Conservation (phyloP, 768 basidiomycete species). For the Leccinum broughii region DNA sequence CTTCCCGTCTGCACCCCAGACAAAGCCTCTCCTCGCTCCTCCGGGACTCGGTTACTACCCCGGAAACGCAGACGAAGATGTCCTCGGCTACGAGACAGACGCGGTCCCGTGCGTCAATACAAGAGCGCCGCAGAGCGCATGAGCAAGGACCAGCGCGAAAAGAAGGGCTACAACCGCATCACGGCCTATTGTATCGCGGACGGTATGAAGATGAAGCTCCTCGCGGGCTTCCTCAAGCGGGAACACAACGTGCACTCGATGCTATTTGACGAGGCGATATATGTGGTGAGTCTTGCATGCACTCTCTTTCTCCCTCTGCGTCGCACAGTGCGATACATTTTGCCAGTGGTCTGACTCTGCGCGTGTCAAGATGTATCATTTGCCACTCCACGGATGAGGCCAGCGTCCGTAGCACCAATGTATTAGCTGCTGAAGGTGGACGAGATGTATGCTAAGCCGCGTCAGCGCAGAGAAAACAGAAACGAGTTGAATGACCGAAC, state of each 20-base stretch:
- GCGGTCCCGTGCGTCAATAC: slow-evolving; percentile 65
- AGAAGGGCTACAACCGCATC: slow-evolving; percentile 76
- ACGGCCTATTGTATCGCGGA: slow-evolving; percentile 92
- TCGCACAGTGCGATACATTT: no score
- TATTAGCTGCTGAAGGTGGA: slow-evolving; percentile 50
- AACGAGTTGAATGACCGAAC: slow-evolving; percentile 30
- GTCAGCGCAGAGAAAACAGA: neutral
- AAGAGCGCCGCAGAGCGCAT: slow-evolving; percentile 88
- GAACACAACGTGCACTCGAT: slow-evolving; percentile 90
- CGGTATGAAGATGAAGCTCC: slow-evolving; percentile 77
- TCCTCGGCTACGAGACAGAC: slow-evolving; percentile 66
- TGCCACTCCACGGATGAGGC: slow-evolving; percentile 75
- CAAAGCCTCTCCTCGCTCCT: slow-evolving; percentile 54
- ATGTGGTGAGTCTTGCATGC: slow-evolving; percentile 62
- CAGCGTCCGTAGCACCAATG: slow-evolving; percentile 52
- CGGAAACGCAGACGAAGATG: slow-evolving; percentile 40
- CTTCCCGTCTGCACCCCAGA: slow-evolving; percentile 90
- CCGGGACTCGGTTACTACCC: slow-evolving; percentile 15
- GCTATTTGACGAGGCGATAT: slow-evolving; percentile 91
- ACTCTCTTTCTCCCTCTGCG: neutral
- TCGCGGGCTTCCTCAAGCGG: slow-evolving; percentile 84
- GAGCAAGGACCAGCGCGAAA: slow-evolving; percentile 81
- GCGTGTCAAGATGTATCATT: slow-evolving; percentile 73
- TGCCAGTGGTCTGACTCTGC: neutral
- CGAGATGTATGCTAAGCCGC: slow-evolving; percentile 21